These are phyloP conservation scores for Arthromyces matolae DNA, from an alignment of 768 basidiomycete genomes.

Conservation along the genomic window DNA sequence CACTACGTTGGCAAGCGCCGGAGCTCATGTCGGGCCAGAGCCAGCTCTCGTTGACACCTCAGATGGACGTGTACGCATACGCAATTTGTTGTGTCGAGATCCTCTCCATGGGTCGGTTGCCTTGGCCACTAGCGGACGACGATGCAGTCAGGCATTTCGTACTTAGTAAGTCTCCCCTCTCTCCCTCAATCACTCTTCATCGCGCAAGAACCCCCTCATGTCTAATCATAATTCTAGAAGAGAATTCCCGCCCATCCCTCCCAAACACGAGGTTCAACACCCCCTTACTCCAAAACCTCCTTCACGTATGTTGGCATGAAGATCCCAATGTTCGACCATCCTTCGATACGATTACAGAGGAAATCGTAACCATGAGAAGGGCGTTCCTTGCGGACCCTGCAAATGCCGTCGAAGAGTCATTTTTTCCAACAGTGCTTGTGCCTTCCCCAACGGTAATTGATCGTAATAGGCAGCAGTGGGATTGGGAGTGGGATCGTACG, in stretches of 20 bases:
- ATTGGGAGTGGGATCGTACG: constrained; percentile 13
- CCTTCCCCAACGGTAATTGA: constrained; percentile 13
- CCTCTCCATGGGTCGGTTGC: constrained; percentile 56
- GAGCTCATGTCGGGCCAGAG: constrained; percentile 53
- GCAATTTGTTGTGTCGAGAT: constrained; percentile 65
- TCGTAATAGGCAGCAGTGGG: constrained; percentile 8
- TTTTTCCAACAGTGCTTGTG: background rate
- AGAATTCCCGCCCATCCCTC: constrained; percentile 48
- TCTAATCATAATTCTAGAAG: constrained; percentile 32
- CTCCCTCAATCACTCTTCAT: background rate
- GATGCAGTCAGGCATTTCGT: constrained; percentile 49
- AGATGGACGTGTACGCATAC: constrained; percentile 68
- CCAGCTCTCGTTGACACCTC: constrained; percentile 37
- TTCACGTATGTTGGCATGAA: constrained; percentile 55
- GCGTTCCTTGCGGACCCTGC: constrained; percentile 14
- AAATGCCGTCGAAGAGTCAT: constrained; percentile 14
- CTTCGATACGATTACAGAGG: constrained; percentile 46
- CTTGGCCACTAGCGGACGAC: constrained; percentile 53
- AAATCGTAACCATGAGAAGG: constrained; percentile 43
- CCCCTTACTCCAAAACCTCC: constrained; percentile 37
- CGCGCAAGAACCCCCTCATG: no score
- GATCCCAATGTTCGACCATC: constrained; percentile 48
- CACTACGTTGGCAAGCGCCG: constrained; percentile 69
- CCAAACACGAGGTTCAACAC: constrained; percentile 35
- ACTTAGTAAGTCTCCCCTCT: constrained; percentile 33